A percentile compares a stretch with the other conserved stretches of the same genome.
phyloP scores from a whole-genome alignment of 2,329 filamentous ascomycete genomes.

The Colletotrichum godetiae region DNA sequence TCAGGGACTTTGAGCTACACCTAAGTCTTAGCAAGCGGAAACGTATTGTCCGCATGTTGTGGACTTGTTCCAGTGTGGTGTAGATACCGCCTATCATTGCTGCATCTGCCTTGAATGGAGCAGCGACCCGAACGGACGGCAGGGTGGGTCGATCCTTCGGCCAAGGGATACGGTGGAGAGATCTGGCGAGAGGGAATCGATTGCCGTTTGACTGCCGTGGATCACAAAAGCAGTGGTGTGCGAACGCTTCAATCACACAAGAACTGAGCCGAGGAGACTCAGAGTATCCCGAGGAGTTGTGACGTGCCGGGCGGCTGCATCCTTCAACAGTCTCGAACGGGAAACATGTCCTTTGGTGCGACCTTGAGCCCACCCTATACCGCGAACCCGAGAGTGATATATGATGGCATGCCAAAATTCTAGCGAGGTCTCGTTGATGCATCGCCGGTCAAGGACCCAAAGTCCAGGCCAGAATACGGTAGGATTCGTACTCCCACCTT shows the following conservation, averaged over 20 bases:
- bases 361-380: background rate
- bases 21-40: background rate
- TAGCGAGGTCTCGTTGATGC: background rate
- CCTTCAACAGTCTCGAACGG: background rate
- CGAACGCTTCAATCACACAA: background rate
- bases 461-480: background rate
- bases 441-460: background rate
- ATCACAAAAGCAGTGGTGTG: background rate
- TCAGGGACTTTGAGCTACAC: background rate
- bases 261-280: background rate
- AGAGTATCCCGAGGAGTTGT: background rate
- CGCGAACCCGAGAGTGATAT: background rate
- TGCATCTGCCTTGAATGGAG: conserved; percentile 3
- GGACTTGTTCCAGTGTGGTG: too few relatives aligned
- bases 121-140: conserved; percentile 6
- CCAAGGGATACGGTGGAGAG: background rate
- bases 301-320: background rate
- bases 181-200: background rate
- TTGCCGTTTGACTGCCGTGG: background rate
- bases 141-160: conserved; percentile 20
- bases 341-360: background rate
- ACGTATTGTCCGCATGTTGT: background rate
- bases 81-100: background rate
- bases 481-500: background rate
- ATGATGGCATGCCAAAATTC: background rate